Base-by-base conservation (phyloP, 495 filamentous ascomycete genomes). In the Penicillium waksmanii region DNA sequence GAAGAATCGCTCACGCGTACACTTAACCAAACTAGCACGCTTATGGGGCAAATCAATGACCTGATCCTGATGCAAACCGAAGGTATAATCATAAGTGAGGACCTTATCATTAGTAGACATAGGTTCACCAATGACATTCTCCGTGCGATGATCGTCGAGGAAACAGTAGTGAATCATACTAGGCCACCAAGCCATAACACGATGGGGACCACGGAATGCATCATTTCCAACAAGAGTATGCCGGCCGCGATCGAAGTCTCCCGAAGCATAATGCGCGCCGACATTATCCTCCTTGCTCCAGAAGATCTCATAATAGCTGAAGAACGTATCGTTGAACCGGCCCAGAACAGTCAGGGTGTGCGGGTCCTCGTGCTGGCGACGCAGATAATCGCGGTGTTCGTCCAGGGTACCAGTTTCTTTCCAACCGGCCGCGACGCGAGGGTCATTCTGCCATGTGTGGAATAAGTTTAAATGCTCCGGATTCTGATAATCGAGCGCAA, bases 291-390 rank as follows among this genome's bases (percentile, higher is more conserved):
- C 86, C 78, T 86, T 85, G 21, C 79, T 82, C 86, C 85, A 89
- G 69, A 87, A 89, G 10, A 87, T 77, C 71, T 89, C 85, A 62
- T 85, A 87, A 62, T 87, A 88, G 2, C 84, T 84, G 67, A 88
- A 89, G 23, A 67, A 73, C 23, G 70, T 77, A 34, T 84, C 82
- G 38, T 89, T 79, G 57, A 87, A 87, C 8, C 76, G 70, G 7
- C 80, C 85, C 36, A 89, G 68, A 18, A 89, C 70, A 21, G 81
- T 76, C 2, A 87, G 67, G 56, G 80, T 77, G 60, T 87, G 85
- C 0, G 84, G 82, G 57, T 87, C 85, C 46, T 79, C 77, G 56
- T 87, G 74, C 36, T 82, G 72, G 51, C 74, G 72, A 9, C 75
- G 73, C 33, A 89, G 73, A 65, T 89, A 89, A 61, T 80, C 77